Evolutionary conservation across 2,329 filamentous ascomycete species (phyloP), one percentile per base, ranked within the genome.

Genomic region (Sporothrix schenckii): DNA sequence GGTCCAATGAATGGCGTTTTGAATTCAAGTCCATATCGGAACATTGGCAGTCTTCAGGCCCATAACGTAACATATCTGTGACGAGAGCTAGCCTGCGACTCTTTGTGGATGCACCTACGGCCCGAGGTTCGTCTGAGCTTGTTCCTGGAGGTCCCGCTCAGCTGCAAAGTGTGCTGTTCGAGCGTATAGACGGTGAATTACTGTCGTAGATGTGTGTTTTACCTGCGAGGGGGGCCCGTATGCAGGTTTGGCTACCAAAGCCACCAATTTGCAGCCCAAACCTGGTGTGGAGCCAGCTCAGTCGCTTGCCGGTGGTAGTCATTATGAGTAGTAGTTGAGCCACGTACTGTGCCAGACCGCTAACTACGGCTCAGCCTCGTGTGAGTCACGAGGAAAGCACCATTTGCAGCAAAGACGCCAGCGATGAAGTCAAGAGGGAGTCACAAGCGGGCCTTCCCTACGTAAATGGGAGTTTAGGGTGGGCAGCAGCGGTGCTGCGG

Each of bases 321-420:
- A 70, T 70, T 54, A 72, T 72, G 71, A 72, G 61, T 70, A 68
- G 65, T 71, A 34, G 63, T 14, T 69, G 34, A 68, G 47, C 49
- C 61, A 66, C 34, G 24, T 34, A 24, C 27, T 54, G 47, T 54
- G 50, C 4, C n/a, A 54, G 19, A 27, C 47, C 19, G 39, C 50
- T 53, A 66, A 39, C 30, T 11, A 16, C 19, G 41, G 14, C 68
- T 70, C 71, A 72, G 71, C 71, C 71, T 72, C 69, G 71, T 70
- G 68, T 72, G 71, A 72, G 65, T 72, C 71, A 72, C 52, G 65
- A 11, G 50, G 19, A 14, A 60, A 14, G 30, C n/a, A 16, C 30
- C 19, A 21, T 14, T 39, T 10, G 13, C 34, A 50, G 6, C 54
- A 9, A n/a, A 63, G 19, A 47, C 41, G 21, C n/a, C 21, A 16